phyloP scores from a whole-genome alignment of 1,284 basidiomycete species.

The Takashimella koratensis region DNA sequence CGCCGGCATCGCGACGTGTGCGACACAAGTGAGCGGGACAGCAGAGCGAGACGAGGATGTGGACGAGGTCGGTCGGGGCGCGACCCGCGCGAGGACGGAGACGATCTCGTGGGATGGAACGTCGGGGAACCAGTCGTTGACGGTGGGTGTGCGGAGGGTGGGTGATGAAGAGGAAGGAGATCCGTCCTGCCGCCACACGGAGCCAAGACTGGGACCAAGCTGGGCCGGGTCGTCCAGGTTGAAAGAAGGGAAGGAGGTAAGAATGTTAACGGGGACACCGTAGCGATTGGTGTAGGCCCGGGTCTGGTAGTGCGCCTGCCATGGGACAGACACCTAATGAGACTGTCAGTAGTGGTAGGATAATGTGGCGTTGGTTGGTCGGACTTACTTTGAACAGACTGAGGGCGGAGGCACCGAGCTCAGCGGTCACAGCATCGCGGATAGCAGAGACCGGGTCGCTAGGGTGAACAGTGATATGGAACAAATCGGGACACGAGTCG shows the following conservation, averaged over 20 bases:
- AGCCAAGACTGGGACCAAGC: slow-evolving; percentile 18
- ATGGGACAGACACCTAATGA: slow-evolving; percentile 40
- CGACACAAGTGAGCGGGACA: neutral
- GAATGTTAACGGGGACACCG: slow-evolving; percentile 27
- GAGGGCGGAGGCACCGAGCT: slow-evolving; percentile 26
- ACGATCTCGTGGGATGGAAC: neutral
- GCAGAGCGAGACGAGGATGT: neutral
- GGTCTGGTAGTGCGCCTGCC: slow-evolving; percentile 37
- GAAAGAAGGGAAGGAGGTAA: slow-evolving; percentile 40
- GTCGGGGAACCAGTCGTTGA: slow-evolving; percentile 22
- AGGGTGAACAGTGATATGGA: slow-evolving; percentile 29
- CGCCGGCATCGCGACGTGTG: neutral
- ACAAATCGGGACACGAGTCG: slow-evolving; percentile 17
- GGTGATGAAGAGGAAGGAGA: neutral
- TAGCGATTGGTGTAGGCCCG: slow-evolving; percentile 31
- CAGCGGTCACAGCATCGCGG: slow-evolving; percentile 22
- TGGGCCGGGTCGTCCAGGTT: slow-evolving; percentile 42
- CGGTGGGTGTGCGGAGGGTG: slow-evolving; percentile 1
- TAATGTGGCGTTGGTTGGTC: neutral
- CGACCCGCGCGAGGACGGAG: neutral
- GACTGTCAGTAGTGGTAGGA: slow-evolving; percentile 3
- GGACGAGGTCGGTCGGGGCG: neutral
- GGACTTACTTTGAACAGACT: slow-evolving; percentile 43
- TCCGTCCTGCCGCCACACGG: slow-evolving; percentile 14
- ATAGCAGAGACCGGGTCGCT: slow-evolving; percentile 27